These are phyloP conservation scores for Xylaria sp. DNA, from an alignment of 2,329 filamentous ascomycete species.

Conservation along the genomic window DNA sequence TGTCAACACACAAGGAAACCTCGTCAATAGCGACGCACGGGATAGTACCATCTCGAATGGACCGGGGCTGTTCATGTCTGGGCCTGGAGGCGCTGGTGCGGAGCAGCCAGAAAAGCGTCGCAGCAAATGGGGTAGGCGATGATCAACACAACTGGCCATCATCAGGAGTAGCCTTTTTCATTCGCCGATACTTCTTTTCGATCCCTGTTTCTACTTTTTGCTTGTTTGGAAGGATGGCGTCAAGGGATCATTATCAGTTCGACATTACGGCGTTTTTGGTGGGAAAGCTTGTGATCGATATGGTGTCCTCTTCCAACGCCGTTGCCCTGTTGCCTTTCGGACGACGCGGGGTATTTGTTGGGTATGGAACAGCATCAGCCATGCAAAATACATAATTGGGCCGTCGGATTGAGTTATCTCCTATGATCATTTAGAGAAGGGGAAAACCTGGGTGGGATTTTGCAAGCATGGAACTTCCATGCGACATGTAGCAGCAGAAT, in stretches of 20 bases:
- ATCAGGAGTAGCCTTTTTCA: slow-evolving; percentile 8
- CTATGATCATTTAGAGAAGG: not conserved
- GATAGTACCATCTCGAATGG: slow-evolving; percentile 47
- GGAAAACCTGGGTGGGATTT: slow-evolving; percentile 1
- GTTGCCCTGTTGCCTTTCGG: slow-evolving; percentile 3
- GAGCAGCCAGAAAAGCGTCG: slow-evolving; percentile 57
- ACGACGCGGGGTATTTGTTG: slow-evolving; percentile 14
- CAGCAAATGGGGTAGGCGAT: slow-evolving; percentile 57
- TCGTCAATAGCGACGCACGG: slow-evolving; percentile 46
- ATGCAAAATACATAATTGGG: slow-evolving; percentile 21
- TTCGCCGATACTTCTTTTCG: slow-evolving; percentile 12
- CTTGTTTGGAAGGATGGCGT: slow-evolving; percentile 24
- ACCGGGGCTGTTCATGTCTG: slow-evolving; percentile 55
- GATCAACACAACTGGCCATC: slow-evolving; percentile 8
- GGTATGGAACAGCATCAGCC: slow-evolving; percentile 15
- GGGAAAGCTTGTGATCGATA: slow-evolving; percentile 17
- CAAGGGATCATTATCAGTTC: slow-evolving; percentile 23
- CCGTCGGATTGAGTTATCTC: slow-evolving; percentile 2
- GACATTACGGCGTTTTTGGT: slow-evolving; percentile 32
- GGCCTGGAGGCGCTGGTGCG: slow-evolving; percentile 45
- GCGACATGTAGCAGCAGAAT: not conserved
- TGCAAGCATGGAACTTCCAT: slow-evolving; percentile 2
- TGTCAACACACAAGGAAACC: slow-evolving; percentile 49
- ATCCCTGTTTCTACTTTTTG: slow-evolving; percentile 8
- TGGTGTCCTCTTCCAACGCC: not conserved